Conservation (phyloP, 495 filamentous ascomycete genomes). For the Penicillium malachiteum region DNA sequence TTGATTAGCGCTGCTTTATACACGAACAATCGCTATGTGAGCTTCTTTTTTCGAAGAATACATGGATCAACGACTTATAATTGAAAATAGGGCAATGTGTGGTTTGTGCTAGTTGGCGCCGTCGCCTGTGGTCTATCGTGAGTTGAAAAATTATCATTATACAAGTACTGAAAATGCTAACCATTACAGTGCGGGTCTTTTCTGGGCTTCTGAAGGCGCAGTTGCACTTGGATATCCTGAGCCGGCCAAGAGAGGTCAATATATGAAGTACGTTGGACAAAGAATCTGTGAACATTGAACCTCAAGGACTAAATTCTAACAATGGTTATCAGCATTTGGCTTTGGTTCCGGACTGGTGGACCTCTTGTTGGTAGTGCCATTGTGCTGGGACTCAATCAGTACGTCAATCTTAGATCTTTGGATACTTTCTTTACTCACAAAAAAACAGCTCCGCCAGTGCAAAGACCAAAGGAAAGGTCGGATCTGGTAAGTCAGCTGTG, state of each 20-base stretch:
- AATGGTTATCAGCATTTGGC: slow-evolving; percentile 47
- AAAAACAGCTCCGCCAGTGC: slow-evolving; percentile 11
- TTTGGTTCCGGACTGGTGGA: slow-evolving; percentile 56
- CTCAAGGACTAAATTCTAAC: not conserved
- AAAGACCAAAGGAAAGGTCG: slow-evolving; percentile 29
- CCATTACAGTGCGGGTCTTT: slow-evolving; percentile 50
- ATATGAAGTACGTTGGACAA: slow-evolving; percentile 38
- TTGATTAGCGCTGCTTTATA: slow-evolving; percentile 54
- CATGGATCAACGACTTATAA: not conserved
- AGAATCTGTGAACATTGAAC: not conserved
- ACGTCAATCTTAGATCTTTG: slow-evolving; percentile 12
- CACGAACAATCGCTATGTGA: slow-evolving; percentile 60
- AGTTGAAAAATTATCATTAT: slow-evolving; percentile 8
- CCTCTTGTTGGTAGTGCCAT: slow-evolving; percentile 63
- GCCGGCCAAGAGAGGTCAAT: slow-evolving; percentile 54
- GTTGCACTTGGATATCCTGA: slow-evolving; percentile 65
- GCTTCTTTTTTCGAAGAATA: not conserved
- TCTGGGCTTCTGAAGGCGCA: slow-evolving; percentile 65
- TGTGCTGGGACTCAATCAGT: slow-evolving; percentile 58
- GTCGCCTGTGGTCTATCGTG: slow-evolving; percentile 60
- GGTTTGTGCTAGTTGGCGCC: slow-evolving; percentile 63
- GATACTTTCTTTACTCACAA: slow-evolving; percentile 17
- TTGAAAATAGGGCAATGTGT: slow-evolving; percentile 49
- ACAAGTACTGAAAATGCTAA: not conserved
- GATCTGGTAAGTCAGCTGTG: slow-evolving; percentile 20